Conservation (phyloP, 495 filamentous ascomycete genomes). For the Tuber umbilicatum region DNA sequence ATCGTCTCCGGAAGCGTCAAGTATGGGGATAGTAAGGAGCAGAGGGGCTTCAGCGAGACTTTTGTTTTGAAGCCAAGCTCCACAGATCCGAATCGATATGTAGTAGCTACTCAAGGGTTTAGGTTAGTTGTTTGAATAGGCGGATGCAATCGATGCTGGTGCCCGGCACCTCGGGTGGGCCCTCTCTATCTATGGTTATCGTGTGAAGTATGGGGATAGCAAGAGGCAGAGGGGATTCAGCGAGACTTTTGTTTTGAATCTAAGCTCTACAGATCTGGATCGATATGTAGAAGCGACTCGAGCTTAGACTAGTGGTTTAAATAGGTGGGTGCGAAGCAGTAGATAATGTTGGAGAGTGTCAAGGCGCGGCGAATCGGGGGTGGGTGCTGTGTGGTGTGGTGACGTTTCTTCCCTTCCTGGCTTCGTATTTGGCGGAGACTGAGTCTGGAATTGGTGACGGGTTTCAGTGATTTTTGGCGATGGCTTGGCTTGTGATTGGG, state of each 20-base stretch:
- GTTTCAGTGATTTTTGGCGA: neutral
- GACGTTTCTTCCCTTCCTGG: neutral
- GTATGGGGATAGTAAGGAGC: conserved; percentile 49
- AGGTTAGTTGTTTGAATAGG: conserved; percentile 35
- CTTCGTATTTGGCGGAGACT: neutral
- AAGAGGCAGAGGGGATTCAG: conserved; percentile 54
- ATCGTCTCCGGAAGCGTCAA: conserved; percentile 57
- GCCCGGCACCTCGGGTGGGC: conserved; percentile 43
- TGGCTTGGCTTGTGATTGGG: neutral
- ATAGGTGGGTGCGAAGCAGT: neutral
- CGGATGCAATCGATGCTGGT: conserved; percentile 50
- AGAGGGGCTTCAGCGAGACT: conserved; percentile 61
- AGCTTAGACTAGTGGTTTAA: conserved; percentile 40
- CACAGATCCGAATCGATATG: conserved; percentile 26
- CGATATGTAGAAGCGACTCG: conserved; percentile 41
- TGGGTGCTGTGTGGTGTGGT: neutral
- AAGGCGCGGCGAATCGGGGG: neutral
- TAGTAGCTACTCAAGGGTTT: conserved; percentile 42
- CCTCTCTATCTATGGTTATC: conserved; percentile 53
- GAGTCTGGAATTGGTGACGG: neutral
- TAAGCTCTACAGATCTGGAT: conserved; percentile 46
- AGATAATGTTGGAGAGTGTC: neutral
- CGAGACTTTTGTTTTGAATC: conserved; percentile 61
- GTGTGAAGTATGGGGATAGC: conserved; percentile 55
- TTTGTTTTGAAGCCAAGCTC: conserved; percentile 61